Conservation (phyloP, 768 basidiomycete species). For the Pisolithus orientalis region DNA sequence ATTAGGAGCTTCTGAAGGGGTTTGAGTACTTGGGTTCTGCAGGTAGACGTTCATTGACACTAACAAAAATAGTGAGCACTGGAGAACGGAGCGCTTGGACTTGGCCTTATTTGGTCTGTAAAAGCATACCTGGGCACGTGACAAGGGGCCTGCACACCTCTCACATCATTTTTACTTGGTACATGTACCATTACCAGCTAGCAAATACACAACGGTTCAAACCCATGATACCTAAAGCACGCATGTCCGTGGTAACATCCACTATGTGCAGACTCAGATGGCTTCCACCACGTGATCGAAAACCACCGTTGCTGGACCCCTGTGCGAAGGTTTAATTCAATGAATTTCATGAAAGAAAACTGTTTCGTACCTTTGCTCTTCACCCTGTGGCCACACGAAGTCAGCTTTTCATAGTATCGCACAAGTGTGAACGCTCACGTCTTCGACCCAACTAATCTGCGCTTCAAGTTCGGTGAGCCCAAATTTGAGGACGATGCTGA, state of each 20-base stretch:
- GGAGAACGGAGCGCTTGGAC: too few relatives aligned
- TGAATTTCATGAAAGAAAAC: background rate
- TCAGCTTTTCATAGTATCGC: background rate
- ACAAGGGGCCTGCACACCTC: too few relatives aligned
- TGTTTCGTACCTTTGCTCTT: conserved; percentile 17
- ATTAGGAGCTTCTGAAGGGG: too few relatives aligned
- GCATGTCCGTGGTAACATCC: background rate
- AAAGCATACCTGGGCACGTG: too few relatives aligned
- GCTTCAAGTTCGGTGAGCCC: conserved; percentile 44
- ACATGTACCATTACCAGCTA: too few relatives aligned
- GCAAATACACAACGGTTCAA: too few relatives aligned
- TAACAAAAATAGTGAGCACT: too few relatives aligned
- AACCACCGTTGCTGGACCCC: conserved; percentile 27
- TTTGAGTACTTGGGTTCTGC: too few relatives aligned
- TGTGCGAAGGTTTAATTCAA: conserved; percentile 6
- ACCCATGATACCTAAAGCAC: background rate
- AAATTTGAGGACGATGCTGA: conserved; percentile 36
- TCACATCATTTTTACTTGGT: too few relatives aligned
- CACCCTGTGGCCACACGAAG: conserved; percentile 2
- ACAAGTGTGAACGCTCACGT: conserved; percentile 21
- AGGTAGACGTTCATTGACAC: too few relatives aligned
- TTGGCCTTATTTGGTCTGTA: too few relatives aligned
- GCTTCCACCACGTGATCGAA: conserved; percentile 29
- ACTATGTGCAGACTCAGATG: conserved; percentile 1
- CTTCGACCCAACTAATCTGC: conserved; percentile 39